Evolutionary conservation across 148 eudicot genomes (phyloP).

Genomic region (Diospyros lotus): DNA sequence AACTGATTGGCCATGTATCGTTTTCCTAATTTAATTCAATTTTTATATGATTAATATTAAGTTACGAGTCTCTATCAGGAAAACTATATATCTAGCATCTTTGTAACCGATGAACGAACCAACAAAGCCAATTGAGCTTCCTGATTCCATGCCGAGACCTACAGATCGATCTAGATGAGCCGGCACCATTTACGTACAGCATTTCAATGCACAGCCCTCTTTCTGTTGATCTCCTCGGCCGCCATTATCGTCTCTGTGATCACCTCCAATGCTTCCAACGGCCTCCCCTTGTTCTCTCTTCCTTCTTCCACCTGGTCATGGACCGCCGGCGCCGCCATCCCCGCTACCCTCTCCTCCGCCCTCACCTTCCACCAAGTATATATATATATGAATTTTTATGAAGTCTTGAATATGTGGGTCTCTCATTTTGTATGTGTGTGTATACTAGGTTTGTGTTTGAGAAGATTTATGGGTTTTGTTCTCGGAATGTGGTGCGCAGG

Average conservation of each 20-base stretch:
- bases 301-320: not conserved
- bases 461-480: not conserved
- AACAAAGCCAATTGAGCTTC: too few relatives aligned
- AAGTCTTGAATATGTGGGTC: too few relatives aligned
- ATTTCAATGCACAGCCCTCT: not conserved
- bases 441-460: not conserved
- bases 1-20: too few relatives aligned
- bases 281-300: not conserved
- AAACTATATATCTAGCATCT: too few relatives aligned
- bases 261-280: slow-evolving; percentile 6
- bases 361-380: not conserved
- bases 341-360: too few relatives aligned
- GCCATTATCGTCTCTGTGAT: not conserved
- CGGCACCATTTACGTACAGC: too few relatives aligned
- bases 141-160: too few relatives aligned
- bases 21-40: too few relatives aligned
- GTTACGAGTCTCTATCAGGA: too few relatives aligned
- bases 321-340: not conserved
- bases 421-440: not conserved
- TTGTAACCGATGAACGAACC: too few relatives aligned
- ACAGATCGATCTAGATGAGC: too few relatives aligned
- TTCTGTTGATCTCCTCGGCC: not conserved
- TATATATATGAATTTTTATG: not conserved
- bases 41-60: too few relatives aligned
- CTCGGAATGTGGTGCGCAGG: not conserved